Evolutionary conservation across 441 rosid genomes (phyloP), one percentile per base, ranked within the genome.

Genomic region (Codiaeum variegatum): DNA sequence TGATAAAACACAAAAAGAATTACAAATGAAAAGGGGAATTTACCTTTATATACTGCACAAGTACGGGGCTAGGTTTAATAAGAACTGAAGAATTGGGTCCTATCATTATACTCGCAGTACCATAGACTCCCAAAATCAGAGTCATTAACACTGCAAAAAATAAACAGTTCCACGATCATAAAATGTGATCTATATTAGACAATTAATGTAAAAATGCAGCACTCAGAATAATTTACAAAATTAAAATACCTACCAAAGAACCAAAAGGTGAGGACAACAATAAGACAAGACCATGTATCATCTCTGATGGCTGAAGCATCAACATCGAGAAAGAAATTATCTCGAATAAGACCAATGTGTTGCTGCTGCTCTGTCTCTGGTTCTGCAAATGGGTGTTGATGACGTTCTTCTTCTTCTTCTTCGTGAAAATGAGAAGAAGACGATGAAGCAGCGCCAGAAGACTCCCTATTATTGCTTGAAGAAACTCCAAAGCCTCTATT

Each of bases 281-380:
- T 85, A 84, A 89, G 77, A 83, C 96, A 93, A 70, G 97, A 85
- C 93, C 97, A 95, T 13, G 96, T 85, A 66, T 91, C 97, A 62
- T 89, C 91, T 0, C 92, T 79, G 51, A 82, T 75, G 23, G 62
- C 44, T 10, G 87, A 46, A 12, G 58, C 61, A 64, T 83, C 63
- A 64, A 82, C 85, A 4, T 71, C 74, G 55, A 72, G 70, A 13
- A 75, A 34, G 67, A 85, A 64, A 74, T 85, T 85, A 24, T 88
- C 87, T 46, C 85, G 81, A 65, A 80, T 81, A 36, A 77, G 74
- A 74, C 79, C 86, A 52, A 59, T 9, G 10, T 63, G 81, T 15
- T 78, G 86, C 66, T 76, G 86, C 66, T 76, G 56, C 56, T 78
- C 83, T 16, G 79, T 74, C 78, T 85, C 90, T n/a, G 87, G 82